Base-by-base conservation (phyloP, 495 filamentous ascomycete genomes). In the Lasiosphaeriaceae sp. region DNA sequence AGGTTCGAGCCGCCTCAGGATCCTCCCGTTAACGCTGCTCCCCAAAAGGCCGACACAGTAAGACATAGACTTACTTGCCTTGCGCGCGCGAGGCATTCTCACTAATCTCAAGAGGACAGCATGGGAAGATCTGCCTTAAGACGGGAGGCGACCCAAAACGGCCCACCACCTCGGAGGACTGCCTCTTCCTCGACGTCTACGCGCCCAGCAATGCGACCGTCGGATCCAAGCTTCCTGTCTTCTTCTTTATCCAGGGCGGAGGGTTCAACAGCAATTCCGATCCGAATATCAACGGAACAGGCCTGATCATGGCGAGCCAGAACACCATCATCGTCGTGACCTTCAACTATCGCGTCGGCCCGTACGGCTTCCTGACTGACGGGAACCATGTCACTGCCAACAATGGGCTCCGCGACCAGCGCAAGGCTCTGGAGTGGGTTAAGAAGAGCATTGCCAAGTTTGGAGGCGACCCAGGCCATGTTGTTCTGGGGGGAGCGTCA, bases 171-270 rank as follows among this genome's bases (percentile, higher is more conserved):
- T 50, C 45, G 63, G 88, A 92, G 64, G 87, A 92, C 60, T 90
- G 88, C 65, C 80, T 92, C 2, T 88, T 86, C 55, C 67, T 86
- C 3, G 82, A 90, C 57, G 79, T 92, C 20, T 90, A 80, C 62
- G 83, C 86, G 3, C 87, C 88, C 2, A 71, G 75, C 1, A 72
- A 75, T 17, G 77, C 81, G 0, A 81, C 72, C 2, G 34, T 56
- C 0, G 50, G 60, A 0, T 77, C 73, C 0, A 80, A 74, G 14
- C 73, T 87, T 0, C 87, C 86, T 0, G 85, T 90, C 4, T 89
- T 75, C 64, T 77, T 91, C 57, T 90, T 80, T 63, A 85, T 91
- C 47, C 86, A 89, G 61, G 87, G 87, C 17, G 87, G 87, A 23
- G 72, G 86, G 7, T 90, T 87, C 68, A 84, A 81, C 20, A 44